Evolutionary conservation across 176 grass and related monocot genomes (phyloP).

Genomic region (Aechmea fasciata): DNA sequence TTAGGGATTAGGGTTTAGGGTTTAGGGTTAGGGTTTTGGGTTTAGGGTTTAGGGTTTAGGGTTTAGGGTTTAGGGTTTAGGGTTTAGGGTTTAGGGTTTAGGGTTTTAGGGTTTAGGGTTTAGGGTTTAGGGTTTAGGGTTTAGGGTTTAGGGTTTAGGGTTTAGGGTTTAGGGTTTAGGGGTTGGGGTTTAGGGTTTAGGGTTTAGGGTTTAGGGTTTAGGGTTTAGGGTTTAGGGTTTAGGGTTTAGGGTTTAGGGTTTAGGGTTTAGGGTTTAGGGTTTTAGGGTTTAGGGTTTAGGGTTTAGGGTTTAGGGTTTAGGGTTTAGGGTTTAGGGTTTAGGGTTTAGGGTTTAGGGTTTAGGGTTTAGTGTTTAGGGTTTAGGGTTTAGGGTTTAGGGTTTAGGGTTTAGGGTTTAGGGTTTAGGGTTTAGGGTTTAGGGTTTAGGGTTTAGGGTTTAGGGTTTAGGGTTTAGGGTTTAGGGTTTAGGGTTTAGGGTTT

Average conservation of each 20-base stretch:
- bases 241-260: slow-evolving; percentile 21
- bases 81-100: slow-evolving; percentile 27
- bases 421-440: slow-evolving; percentile 4
- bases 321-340: slow-evolving; percentile 3
- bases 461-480: slow-evolving; percentile 7
- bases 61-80: slow-evolving; percentile 11
- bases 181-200: slow-evolving; percentile 7
- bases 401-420: slow-evolving; percentile 18
- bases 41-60: slow-evolving; percentile 21
- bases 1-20: slow-evolving; percentile 18
- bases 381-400: slow-evolving; percentile 11
- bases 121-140: slow-evolving; percentile 16
- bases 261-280: slow-evolving; percentile 19
- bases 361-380: slow-evolving; percentile 4
- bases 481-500: slow-evolving; percentile 13
- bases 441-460: slow-evolving; percentile 6
- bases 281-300: slow-evolving; percentile 24
- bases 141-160: slow-evolving; percentile 4
- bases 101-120: slow-evolving; percentile 20
- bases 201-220: slow-evolving; percentile 13
- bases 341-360: slow-evolving; percentile 3
- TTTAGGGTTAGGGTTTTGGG: slow-evolving; percentile 16
- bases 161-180: slow-evolving; percentile 6
- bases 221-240: slow-evolving; percentile 21
- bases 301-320: slow-evolving; percentile 1